phyloP scores from a whole-genome alignment of 2,329 filamentous ascomycete species.

The Botrytis fragariae region DNA sequence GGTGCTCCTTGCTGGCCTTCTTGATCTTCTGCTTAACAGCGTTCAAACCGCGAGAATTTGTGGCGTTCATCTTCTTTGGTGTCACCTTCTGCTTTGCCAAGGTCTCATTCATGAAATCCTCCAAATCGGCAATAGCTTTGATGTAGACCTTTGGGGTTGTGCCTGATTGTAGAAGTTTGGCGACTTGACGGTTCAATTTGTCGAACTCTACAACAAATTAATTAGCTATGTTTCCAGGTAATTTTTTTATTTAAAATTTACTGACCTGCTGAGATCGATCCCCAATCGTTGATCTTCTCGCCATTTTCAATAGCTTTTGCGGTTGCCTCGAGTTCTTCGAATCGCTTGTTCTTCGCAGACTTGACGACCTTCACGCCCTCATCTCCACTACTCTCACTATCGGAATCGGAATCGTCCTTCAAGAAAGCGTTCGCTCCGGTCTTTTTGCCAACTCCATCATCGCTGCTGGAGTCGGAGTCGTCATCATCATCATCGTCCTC shows the following conservation, averaged over 20 bases:
- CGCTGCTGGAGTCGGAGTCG: conserved; percentile 51
- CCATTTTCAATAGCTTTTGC: conserved; percentile 94
- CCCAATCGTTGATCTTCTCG: conserved; percentile 97
- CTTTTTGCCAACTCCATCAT: conserved; percentile 61
- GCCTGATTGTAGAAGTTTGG: conserved; percentile 73
- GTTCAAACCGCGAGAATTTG: conserved; percentile 89
- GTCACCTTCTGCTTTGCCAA: conserved; percentile 94
- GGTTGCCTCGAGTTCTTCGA: conserved; percentile 87
- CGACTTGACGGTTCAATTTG: conserved; percentile 83
- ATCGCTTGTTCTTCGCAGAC: conserved; percentile 96
- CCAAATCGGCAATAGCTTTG: conserved; percentile 87
- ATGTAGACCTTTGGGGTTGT: conserved; percentile 89
- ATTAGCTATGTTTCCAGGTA: conserved; percentile 25
- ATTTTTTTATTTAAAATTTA: conserved; percentile 26
- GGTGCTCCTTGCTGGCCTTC: conserved; percentile 97
- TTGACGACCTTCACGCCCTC: conserved; percentile 85
- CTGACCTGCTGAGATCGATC: conserved; percentile 82
- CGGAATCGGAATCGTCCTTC: conserved; percentile 71
- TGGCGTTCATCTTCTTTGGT: conserved; percentile 98
- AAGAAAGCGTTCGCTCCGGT: conserved; percentile 82
- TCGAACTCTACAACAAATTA: conserved; percentile 70
- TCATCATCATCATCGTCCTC: conserved; percentile 55
- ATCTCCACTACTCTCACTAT: conserved; percentile 74
- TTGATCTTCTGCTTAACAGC: conserved; percentile 97
- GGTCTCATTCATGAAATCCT: conserved; percentile 91